Evolutionary conservation across 2,329 filamentous ascomycete species (phyloP).

Genomic region (Emmonsiellopsis sp.): DNA sequence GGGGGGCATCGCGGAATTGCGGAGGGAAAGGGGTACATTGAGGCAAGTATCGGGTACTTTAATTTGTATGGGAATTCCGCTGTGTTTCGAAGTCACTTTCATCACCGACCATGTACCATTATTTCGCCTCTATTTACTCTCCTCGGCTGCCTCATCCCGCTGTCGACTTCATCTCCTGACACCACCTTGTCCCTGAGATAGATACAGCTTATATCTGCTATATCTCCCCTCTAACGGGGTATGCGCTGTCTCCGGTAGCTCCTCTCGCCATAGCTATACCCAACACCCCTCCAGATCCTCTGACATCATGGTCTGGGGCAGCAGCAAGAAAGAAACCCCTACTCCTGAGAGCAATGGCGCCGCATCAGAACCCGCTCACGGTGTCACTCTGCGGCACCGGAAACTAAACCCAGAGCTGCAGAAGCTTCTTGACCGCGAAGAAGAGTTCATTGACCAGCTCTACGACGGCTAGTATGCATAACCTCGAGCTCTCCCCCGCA

Average conservation of each 20-base stretch:
- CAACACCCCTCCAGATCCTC: not conserved
- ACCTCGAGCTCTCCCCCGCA: not conserved
- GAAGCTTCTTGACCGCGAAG: conserved; percentile 51
- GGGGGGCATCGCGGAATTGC: not conserved
- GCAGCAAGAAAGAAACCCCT: conserved; percentile 25
- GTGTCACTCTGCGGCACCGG: conserved; percentile 18
- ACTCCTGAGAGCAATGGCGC: conserved; percentile 12
- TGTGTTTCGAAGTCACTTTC: no score
- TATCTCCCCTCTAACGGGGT: not conserved
- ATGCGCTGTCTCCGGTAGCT: not conserved
- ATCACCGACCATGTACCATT: not conserved
- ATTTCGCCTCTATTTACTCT: not conserved
- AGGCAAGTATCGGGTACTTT: no score
- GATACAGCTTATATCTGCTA: not conserved
- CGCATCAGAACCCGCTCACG: conserved; percentile 35
- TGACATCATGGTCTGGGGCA: conserved; percentile 24
- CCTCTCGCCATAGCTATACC: not conserved
- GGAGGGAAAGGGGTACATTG: not conserved
- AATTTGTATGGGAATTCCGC: no score
- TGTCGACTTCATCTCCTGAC: no score
- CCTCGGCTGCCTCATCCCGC: no score
- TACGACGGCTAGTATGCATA: conserved; percentile 64
- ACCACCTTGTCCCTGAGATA: no score
- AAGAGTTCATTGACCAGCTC: conserved; percentile 67
- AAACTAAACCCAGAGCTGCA: conserved; percentile 48